Evolutionary conservation across 139 green algal species (phyloP), one percentile per base, ranked within the genome.

Genomic region (Edaphochlamys debaryana): DNA sequence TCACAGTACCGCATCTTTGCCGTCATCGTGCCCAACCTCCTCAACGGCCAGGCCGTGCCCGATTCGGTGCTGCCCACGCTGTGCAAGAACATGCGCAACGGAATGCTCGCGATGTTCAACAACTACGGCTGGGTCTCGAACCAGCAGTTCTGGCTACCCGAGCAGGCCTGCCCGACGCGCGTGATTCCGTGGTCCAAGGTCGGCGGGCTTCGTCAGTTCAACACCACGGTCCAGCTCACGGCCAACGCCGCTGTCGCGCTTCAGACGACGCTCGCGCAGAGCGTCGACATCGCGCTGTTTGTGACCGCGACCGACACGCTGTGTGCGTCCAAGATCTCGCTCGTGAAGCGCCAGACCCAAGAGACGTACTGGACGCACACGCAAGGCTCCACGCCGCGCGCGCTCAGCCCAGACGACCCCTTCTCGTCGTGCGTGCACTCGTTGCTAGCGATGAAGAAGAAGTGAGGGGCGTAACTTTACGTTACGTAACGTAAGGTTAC

Each of bases 371-470:
- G 73, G 42, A 54, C 62, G 9, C 62, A 74, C 38, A 73, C 4
- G 23, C 19, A 15, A 8, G 76, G n/a, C 76, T 52, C 41, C 38
- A 23, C 76, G 7, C 32, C 76, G 2, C 45, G 7, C 15, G 76
- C 76, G 63, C 76, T 82, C 17, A 42, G 66, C 60, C 60, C 75
- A 4, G 8, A 32, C 30, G 56, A 71, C 60, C 15, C 30, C 13
- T 81, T 81, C 41, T 71, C 75, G 3, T 25, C 75, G 11, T 81
- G 75, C 58, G 75, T 81, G 75, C 58, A 81, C 41, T 37, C 60
- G 8, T 0, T 81, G 30, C n/a, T 34, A 22, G 20, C 68, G 11
- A 71, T 81, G 75, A 40, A 60, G 25, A 69, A 69, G 45, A 54
- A n/a, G n/a, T n/a, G n/a, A n/a, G n/a, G n/a, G n/a, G n/a, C n/a